phyloP scores from a whole-genome alignment of 2,329 filamentous ascomycete species.

The Claviceps spartinae region DNA sequence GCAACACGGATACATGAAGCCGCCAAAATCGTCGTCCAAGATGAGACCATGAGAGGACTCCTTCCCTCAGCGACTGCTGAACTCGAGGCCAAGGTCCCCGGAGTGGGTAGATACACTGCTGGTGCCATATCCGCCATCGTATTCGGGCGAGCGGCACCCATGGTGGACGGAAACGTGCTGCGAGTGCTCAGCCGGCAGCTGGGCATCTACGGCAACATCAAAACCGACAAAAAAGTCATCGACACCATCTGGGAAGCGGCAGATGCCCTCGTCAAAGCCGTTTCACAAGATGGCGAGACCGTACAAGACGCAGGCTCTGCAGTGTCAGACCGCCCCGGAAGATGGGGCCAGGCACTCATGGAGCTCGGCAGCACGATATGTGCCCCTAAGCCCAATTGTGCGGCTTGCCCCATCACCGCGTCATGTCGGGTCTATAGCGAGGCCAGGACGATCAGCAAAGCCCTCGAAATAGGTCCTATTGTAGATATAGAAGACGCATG shows the following conservation, averaged over 20 bases:
- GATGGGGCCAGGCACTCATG: slow-evolving; percentile 54
- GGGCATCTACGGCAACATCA: slow-evolving; percentile 41
- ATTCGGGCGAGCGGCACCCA: slow-evolving; percentile 43
- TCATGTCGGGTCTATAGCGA: slow-evolving; percentile 40
- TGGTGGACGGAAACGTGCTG: slow-evolving; percentile 52
- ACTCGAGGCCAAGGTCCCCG: slow-evolving; percentile 38
- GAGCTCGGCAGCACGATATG: slow-evolving; percentile 51
- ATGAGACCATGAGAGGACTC: slow-evolving; percentile 28
- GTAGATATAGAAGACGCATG: slow-evolving; percentile 39
- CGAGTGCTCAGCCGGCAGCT: slow-evolving; percentile 47
- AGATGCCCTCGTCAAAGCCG: slow-evolving; percentile 37
- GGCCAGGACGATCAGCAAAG: slow-evolving; percentile 20
- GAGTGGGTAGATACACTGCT: slow-evolving; percentile 49
- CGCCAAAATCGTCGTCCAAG: slow-evolving; percentile 34
- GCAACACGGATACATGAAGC: slow-evolving; percentile 46
- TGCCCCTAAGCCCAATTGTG: slow-evolving; percentile 44
- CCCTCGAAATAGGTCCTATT: slow-evolving; percentile 8
- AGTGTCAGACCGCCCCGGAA: slow-evolving; percentile 33
- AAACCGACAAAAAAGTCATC: slow-evolving; percentile 37
- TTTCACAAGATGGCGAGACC: slow-evolving; percentile 26
- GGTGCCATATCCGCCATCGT: slow-evolving; percentile 50
- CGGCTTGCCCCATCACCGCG: slow-evolving; percentile 32
- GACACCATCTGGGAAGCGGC: slow-evolving; percentile 47
- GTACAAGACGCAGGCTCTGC: slow-evolving; percentile 10
- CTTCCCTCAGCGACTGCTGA: slow-evolving; percentile 33